These are phyloP conservation scores for Kwoniella dejecticola DNA, from an alignment of 768 basidiomycete genomes.

Conservation along the genomic window DNA sequence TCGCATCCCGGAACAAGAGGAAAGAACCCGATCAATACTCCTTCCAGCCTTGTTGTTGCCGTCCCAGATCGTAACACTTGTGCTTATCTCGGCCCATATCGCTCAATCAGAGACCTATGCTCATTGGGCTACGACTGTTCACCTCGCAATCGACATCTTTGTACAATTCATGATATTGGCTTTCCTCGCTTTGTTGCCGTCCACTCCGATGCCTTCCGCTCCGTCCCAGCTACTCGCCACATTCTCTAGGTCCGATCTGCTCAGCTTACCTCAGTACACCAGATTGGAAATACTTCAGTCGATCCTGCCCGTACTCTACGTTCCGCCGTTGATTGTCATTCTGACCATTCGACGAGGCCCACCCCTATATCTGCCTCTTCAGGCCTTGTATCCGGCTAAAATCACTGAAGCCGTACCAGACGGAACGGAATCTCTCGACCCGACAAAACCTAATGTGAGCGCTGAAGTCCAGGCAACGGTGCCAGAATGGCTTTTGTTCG, in stretches of 20 bases:
- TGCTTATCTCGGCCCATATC: slow-evolving; percentile 63
- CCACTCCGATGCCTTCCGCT: slow-evolving; percentile 40
- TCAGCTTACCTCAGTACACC: slow-evolving; percentile 7
- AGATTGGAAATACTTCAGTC: slow-evolving; percentile 15
- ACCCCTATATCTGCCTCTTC: slow-evolving; percentile 70
- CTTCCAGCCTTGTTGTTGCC: slow-evolving; percentile 38
- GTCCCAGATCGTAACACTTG: slow-evolving; percentile 49
- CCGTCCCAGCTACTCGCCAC: slow-evolving; percentile 20
- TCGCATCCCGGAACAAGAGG: slow-evolving; percentile 5
- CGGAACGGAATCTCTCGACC: slow-evolving; percentile 34
- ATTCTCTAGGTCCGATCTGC: slow-evolving; percentile 20
- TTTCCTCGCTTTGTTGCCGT: slow-evolving; percentile 38
- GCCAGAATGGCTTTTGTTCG: slow-evolving; percentile 69
- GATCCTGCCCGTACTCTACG: slow-evolving; percentile 43
- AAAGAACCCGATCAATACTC: slow-evolving; percentile 19
- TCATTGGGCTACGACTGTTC: slow-evolving; percentile 62
- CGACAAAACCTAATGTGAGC: slow-evolving; percentile 73
- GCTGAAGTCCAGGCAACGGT: slow-evolving; percentile 58
- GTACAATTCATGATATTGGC: slow-evolving; percentile 39
- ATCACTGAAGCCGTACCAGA: slow-evolving; percentile 36
- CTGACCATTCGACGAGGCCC: slow-evolving; percentile 70
- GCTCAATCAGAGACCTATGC: slow-evolving; percentile 57
- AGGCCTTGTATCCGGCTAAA: slow-evolving; percentile 67
- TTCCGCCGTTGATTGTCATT: slow-evolving; percentile 58
- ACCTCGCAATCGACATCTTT: slow-evolving; percentile 60